Evolutionary conservation across 1,284 basidiomycete genomes (phyloP).

Genomic region (Somion occarium): DNA sequence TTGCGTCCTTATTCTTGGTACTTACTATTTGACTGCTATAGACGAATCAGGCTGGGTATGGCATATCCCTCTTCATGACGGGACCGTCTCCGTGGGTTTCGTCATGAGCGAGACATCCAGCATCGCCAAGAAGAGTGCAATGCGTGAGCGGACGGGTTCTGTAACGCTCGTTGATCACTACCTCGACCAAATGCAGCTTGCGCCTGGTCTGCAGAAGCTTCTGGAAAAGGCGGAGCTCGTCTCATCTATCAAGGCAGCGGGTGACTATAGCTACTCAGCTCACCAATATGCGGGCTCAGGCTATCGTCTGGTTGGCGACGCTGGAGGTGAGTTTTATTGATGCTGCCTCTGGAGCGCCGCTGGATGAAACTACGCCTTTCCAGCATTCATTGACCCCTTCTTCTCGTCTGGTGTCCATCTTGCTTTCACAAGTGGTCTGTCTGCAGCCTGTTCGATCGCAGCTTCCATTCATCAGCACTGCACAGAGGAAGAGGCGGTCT

Average conservation of each 20-base stretch:
- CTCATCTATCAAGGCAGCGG: slow-evolving; percentile 33
- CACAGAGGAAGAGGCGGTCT: slow-evolving; percentile 40
- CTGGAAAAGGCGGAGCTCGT: slow-evolving; percentile 23
- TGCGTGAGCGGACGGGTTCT: neutral
- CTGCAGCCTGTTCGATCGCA: slow-evolving; percentile 47
- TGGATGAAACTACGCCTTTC: neutral
- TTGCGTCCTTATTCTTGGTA: neutral
- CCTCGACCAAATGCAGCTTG: slow-evolving; percentile 22
- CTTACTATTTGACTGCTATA: slow-evolving; percentile 27
- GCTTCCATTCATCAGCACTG: slow-evolving; percentile 49
- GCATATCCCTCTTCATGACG: slow-evolving; percentile 67
- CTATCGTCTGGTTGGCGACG: slow-evolving; percentile 62
- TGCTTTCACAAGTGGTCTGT: slow-evolving; percentile 50
- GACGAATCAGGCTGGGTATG: slow-evolving; percentile 71
- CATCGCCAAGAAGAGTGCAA: slow-evolving; percentile 1
- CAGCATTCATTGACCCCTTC: slow-evolving; percentile 65
- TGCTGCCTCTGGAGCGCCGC: neutral
- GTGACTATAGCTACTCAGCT: slow-evolving; percentile 65
- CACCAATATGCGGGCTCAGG: slow-evolving; percentile 47
- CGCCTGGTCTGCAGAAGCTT: slow-evolving; percentile 44
- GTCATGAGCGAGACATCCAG: slow-evolving; percentile 48
- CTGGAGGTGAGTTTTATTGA: slow-evolving; percentile 46
- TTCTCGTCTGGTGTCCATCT: slow-evolving; percentile 64
- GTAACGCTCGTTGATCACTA: slow-evolving; percentile 22
- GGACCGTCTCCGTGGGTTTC: slow-evolving; percentile 58